Evolutionary conservation across 805 yeast species (phyloP).

Genomic region (Starmerella bombicola): DNA sequence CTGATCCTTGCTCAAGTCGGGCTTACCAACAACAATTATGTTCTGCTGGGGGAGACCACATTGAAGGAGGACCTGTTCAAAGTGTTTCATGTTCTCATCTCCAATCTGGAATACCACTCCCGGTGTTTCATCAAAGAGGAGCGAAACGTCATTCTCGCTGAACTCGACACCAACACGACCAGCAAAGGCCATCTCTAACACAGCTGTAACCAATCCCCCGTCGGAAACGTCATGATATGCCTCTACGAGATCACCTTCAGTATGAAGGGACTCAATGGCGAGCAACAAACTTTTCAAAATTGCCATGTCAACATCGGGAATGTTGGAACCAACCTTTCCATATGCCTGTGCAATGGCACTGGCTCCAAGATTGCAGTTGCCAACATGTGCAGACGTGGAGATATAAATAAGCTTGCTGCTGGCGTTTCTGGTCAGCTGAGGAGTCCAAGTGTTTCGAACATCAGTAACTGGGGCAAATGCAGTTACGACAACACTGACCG

Average conservation of each 20-base stretch:
- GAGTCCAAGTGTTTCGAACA: conserved; percentile 92
- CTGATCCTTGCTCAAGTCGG: conserved; percentile 40
- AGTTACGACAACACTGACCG: conserved; percentile 78
- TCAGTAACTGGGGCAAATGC: conserved; percentile 80
- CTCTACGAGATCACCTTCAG: conserved; percentile 45
- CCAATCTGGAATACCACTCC: conserved; percentile 91
- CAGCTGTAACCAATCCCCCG: conserved; percentile 82
- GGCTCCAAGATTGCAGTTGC: conserved; percentile 60
- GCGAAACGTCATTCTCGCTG: conserved; percentile 33
- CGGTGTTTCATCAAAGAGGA: conserved; percentile 81
- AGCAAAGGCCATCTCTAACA: conserved; percentile 94
- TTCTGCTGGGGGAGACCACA: conserved; percentile 46
- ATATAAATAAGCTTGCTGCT: conserved; percentile 70
- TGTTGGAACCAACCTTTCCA: conserved; percentile 67
- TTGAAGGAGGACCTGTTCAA: conserved; percentile 42
- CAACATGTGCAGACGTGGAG: conserved; percentile 35
- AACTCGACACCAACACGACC: conserved; percentile 75
- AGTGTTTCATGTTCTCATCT: conserved; percentile 37
- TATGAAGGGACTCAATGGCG: conserved; percentile 61
- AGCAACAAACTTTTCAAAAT: conserved; percentile 58
- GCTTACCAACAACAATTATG: conserved; percentile 54
- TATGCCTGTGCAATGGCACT: conserved; percentile 92
- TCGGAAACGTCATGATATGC: conserved; percentile 95
- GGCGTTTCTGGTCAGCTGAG: conserved; percentile 48
- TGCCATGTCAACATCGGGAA: conserved; percentile 65